A percentile compares a stretch with the other conserved stretches of the same genome.
These are phyloP conservation scores for Trematosphaeria pertusa DNA, from an alignment of 2,329 filamentous ascomycete genomes.

Conservation along the genomic window DNA sequence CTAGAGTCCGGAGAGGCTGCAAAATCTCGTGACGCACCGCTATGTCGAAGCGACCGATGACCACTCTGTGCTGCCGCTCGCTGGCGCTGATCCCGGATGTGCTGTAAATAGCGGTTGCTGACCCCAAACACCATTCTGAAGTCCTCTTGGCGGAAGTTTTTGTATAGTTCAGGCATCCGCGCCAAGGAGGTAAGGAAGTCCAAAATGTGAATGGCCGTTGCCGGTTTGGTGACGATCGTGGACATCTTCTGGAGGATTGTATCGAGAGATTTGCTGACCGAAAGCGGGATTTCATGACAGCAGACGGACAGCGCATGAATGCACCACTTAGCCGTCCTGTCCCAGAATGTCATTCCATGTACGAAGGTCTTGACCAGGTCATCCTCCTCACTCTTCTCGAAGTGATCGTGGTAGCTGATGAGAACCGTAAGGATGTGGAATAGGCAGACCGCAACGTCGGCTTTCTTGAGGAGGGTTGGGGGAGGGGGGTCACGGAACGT, in stretches of 20 bases:
- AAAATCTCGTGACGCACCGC: conserved; percentile 54
- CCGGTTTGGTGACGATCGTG: conserved; percentile 91
- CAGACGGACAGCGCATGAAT: conserved; percentile 95
- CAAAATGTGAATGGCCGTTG: conserved; percentile 91
- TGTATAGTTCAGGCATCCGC: conserved; percentile 81
- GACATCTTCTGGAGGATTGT: conserved; percentile 92
- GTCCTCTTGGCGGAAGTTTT: conserved; percentile 89
- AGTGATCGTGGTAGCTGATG: conserved; percentile 87
- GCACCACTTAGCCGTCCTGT: conserved; percentile 87
- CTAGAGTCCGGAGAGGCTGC: conserved; percentile 26
- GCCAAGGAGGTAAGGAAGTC: conserved; percentile 93
- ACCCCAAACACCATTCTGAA: conserved; percentile 95
- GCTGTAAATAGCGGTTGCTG: conserved; percentile 91
- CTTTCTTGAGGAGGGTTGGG: conserved; percentile 80
- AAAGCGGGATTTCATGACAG: conserved; percentile 89
- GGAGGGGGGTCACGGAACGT: conserved; percentile 82
- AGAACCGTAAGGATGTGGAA: conserved; percentile 88
- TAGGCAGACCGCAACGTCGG: conserved; percentile 86
- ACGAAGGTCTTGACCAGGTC: conserved; percentile 88
- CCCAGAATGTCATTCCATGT: conserved; percentile 81
- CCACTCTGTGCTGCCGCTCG: conserved; percentile 47
- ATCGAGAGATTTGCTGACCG: conserved; percentile 83
- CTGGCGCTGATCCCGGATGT: conserved; percentile 71
- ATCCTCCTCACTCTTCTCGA: conserved; percentile 84
- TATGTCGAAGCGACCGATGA: conserved; percentile 50